Base-by-base conservation (phyloP, 1,284 basidiomycete genomes). In the Apiotrichum porosum region DNA sequence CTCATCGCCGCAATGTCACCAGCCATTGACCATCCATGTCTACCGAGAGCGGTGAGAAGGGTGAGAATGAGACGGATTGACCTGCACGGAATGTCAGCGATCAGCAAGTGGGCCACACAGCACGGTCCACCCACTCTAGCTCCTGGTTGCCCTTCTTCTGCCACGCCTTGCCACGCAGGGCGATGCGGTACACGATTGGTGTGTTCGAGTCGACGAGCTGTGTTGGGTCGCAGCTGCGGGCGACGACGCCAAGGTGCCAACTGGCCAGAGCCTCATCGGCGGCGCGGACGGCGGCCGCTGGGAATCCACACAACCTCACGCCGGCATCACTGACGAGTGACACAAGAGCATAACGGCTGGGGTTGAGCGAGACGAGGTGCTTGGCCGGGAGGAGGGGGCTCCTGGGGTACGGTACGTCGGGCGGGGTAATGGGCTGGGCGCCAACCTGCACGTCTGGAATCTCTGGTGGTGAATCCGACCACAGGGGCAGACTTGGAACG, bases 121-220 rank as follows among this genome's bases (percentile, higher is more conserved):
- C n/a, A n/a, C n/a, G n/a, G 14, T 17, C 23, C 4, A 65, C 69
- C 49, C 38, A 70, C 68, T 66, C 63, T 1, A 70, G 52, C 51
- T 72, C 69, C 38, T 66, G 54, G 26, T 49, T 58, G 2, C 69
- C 67, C 26, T 66, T 66, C 26, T 58, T 34, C 18, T 62, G 65
- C 69, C 69, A 72, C 2, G 58, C 62, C 17, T 58, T 55, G 2
- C 65, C 68, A 6, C 49, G 49, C 14, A 71, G 52, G 32, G 62
- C 55, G 5, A 61, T 56, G 18, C 46, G 57, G 60, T 63, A 72
- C 9, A 50, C 60, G 1, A 44, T 37, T 1, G 33, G 34, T 13
- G 31, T 48, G 9, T 39, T n/a, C 9, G 23, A 36, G 28, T 37
- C 33, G 15, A 38, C 39, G 21, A 69, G 49, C 0, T 28, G 42